A percentile compares a stretch with the other conserved stretches of the same genome.
phyloP scores from a whole-genome alignment of 768 basidiomycete species.

The Hirschioporus abietinus region DNA sequence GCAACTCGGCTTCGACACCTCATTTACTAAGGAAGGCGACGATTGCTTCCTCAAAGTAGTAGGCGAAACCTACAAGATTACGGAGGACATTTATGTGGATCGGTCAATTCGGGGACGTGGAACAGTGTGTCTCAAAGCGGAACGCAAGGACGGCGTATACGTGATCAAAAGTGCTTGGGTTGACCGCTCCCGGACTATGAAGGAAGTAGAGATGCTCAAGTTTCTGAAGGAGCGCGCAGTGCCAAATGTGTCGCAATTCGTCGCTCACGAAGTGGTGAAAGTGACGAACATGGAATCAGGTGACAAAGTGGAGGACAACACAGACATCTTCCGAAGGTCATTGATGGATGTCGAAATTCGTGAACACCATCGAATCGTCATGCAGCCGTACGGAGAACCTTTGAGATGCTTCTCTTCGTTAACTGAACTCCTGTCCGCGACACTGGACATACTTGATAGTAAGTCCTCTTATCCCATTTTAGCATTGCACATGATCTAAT shows the following conservation, averaged over 20 bases:
- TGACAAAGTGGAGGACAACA: not conserved
- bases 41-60: not conserved
- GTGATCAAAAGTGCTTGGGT: not conserved
- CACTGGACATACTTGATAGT: not conserved
- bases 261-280: slow-evolving; percentile 1
- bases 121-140: not conserved
- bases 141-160: not conserved
- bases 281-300: not conserved
- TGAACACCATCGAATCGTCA: not conserved
- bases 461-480: not conserved
- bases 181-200: not conserved
- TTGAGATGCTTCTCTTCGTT: not conserved
- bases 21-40: not conserved
- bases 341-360: not conserved
- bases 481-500: not conserved
- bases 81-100: not conserved
- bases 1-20: not conserved
- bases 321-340: not conserved
- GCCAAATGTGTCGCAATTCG: not conserved
- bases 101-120: not conserved
- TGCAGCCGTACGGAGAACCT: not conserved
- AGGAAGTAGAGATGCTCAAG: not conserved
- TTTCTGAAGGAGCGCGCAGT: not conserved
- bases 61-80: not conserved
- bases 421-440: not conserved